Percentiles rank a stretch among this genome's conserved stretches.
Evolutionary conservation across 768 basidiomycete genomes (phyloP).

Genomic region (Pulveroboletus frians): DNA sequence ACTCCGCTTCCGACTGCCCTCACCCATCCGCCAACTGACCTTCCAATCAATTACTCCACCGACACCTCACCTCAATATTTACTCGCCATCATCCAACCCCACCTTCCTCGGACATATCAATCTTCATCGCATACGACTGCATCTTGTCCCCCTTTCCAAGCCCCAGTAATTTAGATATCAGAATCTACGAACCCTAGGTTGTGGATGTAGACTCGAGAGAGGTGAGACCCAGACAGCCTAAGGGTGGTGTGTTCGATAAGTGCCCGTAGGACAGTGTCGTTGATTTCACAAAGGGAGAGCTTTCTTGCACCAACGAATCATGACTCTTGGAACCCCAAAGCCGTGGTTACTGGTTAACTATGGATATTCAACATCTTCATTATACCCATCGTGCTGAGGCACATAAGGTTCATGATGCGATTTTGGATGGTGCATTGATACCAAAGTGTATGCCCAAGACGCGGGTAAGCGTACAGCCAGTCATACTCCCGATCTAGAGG

Average conservation of each 20-base stretch:
- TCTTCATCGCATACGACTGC: slow-evolving; percentile 36
- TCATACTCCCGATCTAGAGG: background rate
- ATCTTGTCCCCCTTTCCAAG: slow-evolving; percentile 7
- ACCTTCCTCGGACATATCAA: slow-evolving; percentile 46
- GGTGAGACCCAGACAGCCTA: background rate
- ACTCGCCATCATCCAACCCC: slow-evolving; percentile 44
- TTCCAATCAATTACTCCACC: slow-evolving; percentile 36
- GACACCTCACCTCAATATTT: slow-evolving; percentile 38
- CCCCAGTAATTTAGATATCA: slow-evolving; percentile 1
- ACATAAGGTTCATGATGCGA: background rate
- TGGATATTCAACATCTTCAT: no score
- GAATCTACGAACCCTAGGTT: background rate
- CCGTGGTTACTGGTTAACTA: background rate
- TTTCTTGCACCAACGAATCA: background rate
- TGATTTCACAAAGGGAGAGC: background rate
- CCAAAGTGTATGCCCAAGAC: background rate
- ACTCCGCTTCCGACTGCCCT: background rate
- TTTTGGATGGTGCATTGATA: background rate
- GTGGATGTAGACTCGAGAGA: slow-evolving; percentile 8
- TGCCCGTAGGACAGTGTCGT: slow-evolving; percentile 29
- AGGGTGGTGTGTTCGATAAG: background rate
- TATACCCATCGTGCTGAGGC: background rate
- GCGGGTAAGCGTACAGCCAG: background rate
- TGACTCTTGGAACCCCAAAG: background rate
- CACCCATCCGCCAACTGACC: background rate